Conservation (phyloP, 345 rosid species). For the Trapa bicornis region DNA sequence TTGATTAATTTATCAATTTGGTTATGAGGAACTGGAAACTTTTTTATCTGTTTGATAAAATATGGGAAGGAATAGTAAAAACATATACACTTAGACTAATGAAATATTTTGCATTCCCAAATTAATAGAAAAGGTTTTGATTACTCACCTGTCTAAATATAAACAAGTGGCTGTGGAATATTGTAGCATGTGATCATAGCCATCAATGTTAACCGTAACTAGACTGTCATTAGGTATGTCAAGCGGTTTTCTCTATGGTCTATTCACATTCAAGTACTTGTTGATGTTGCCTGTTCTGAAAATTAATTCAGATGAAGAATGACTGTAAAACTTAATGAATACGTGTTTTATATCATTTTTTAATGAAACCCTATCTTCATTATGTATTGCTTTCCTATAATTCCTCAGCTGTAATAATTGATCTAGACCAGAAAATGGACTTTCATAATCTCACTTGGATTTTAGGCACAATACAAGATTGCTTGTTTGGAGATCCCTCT, state of each 20-base stretch:
- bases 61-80: background rate
- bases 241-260: background rate
- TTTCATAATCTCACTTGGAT: background rate
- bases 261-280: background rate
- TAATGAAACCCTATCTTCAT: background rate
- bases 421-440: background rate
- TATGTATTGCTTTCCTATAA: background rate
- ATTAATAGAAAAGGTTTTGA: background rate
- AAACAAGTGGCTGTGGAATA: background rate
- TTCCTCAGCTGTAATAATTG: background rate
- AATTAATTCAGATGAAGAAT: too few species aligned
- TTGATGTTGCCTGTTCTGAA: background rate
- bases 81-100: background rate
- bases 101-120: background rate
- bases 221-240: background rate
- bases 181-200: background rate
- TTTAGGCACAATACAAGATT: conserved; percentile 54
- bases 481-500: conserved; percentile 77
- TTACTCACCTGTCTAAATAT: background rate
- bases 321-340: too few species aligned
- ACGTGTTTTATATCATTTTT: too few species aligned
- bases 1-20: background rate
- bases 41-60: background rate
- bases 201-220: background rate
- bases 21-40: background rate